A percentile compares a stretch with the other conserved stretches of the same genome.
Evolutionary conservation across 495 filamentous ascomycete species (phyloP).

Genomic region (Hypomontagnella monticulosa): DNA sequence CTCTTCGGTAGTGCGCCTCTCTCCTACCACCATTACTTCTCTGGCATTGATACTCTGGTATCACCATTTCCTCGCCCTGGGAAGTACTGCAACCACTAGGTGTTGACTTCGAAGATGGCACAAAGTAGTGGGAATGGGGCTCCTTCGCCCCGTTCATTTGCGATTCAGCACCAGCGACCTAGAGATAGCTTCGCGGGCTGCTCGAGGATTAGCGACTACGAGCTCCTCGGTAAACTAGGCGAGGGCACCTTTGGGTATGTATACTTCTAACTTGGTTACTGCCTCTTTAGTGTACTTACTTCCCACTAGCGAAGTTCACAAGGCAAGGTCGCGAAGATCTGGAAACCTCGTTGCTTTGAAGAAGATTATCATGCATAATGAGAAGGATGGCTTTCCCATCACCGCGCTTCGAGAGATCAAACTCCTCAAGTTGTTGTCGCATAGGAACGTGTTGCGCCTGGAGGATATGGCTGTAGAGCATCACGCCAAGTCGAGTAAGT

Average conservation of each 20-base stretch:
- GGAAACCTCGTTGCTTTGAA: constrained; percentile 85
- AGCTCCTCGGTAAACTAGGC: constrained; percentile 89
- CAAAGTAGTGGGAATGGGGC: constrained; percentile 39
- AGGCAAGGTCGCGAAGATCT: constrained; percentile 79
- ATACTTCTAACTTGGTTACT: not conserved
- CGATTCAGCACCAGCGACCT: constrained; percentile 55
- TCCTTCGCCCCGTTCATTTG: constrained; percentile 56
- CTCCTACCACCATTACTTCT: no score
- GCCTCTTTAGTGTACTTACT: constrained; percentile 20
- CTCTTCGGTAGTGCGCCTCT: no score
- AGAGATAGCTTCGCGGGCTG: constrained; percentile 77
- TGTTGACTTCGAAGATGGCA: constrained; percentile 35
- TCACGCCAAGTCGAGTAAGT: constrained; percentile 69
- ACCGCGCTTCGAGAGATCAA: constrained; percentile 91
- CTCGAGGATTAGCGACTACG: constrained; percentile 87
- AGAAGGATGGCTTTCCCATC: constrained; percentile 86
- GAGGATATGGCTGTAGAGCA: constrained; percentile 97
- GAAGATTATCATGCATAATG: constrained; percentile 91
- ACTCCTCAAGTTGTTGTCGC: constrained; percentile 90
- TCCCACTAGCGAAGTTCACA: constrained; percentile 80
- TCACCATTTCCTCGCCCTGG: constrained; percentile 28
- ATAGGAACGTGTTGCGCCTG: constrained; percentile 85
- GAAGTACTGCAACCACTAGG: constrained; percentile 52
- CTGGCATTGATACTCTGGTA: no score
- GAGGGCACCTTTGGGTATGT: constrained; percentile 95